A percentile compares a stretch with the other conserved stretches of the same genome.
Evolutionary conservation across 1,139 yeast genomes (phyloP).

Genomic region (Groenewaldozyma sp.): DNA sequence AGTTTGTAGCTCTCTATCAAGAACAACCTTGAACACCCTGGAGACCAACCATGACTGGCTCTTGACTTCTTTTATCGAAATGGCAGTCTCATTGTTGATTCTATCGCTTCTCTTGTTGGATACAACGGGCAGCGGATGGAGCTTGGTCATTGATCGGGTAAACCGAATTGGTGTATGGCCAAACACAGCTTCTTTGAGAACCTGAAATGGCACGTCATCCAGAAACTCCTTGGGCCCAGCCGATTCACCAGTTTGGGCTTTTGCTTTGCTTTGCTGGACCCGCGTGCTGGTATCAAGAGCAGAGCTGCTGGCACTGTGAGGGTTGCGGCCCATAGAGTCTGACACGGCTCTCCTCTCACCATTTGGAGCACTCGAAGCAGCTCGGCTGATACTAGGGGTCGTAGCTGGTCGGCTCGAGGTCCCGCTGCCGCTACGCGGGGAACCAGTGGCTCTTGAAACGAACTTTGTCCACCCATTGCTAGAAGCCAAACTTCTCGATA

Average conservation of each 20-base stretch:
- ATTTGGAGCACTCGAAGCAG: background rate
- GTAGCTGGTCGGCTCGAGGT: background rate
- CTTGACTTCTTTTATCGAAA: no score
- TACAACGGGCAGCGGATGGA: constrained; percentile 18
- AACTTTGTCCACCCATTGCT: background rate
- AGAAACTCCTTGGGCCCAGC: constrained; percentile 3
- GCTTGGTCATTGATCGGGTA: constrained; percentile 17
- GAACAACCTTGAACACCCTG: constrained; percentile 15
- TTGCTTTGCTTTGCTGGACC: background rate
- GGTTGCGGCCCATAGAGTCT: background rate
- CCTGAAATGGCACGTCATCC: constrained; percentile 12
- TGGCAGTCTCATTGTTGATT: no score
- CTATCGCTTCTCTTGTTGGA: background rate
- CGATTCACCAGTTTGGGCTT: background rate
- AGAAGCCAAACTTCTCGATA: no score
- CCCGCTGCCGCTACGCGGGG: background rate
- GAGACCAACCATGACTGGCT: constrained; percentile 18
- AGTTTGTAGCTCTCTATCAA: background rate
- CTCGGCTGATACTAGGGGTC: background rate
- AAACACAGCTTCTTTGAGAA: constrained; percentile 21
- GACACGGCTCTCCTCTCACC: background rate
- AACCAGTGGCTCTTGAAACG: background rate
- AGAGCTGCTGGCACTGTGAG: background rate
- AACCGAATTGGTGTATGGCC: constrained; percentile 21
- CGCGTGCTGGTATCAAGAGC: background rate